phyloP scores from a whole-genome alignment of 352 stramenopile species.

The Globisporangium alternatum region DNA sequence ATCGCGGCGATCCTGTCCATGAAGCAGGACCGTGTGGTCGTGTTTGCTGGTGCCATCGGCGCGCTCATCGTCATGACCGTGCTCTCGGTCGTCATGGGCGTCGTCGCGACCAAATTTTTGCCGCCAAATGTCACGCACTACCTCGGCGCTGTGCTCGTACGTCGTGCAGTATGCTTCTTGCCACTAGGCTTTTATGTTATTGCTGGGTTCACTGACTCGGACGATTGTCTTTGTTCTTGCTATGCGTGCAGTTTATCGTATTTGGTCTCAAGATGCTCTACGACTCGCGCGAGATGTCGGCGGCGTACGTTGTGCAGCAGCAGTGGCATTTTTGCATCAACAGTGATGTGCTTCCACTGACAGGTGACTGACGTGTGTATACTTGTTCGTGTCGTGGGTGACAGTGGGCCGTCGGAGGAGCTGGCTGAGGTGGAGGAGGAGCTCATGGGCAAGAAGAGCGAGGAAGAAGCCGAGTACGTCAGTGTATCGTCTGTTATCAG shows the following conservation, averaged over 20 bases:
- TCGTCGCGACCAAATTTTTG: conserved; percentile 94
- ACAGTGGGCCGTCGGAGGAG: conserved; percentile 74
- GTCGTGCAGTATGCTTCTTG: conserved; percentile 13
- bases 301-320: conserved; percentile 35
- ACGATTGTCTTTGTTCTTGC: neutral
- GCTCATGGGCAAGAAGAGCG: conserved; percentile 79
- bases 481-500: neutral
- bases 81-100: conserved; percentile 96
- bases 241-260: conserved; percentile 90
- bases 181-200: neutral
- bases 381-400: neutral
- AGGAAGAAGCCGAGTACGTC: conserved; percentile 57
- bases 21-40: conserved; percentile 94
- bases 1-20: conserved; percentile 97
- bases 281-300: conserved; percentile 80
- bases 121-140: conserved; percentile 95
- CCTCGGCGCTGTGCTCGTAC: conserved; percentile 87
- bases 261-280: conserved; percentile 96
- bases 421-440: conserved; percentile 83
- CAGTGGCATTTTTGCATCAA: neutral
- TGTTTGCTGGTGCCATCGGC: conserved; percentile 93
- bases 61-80: conserved; percentile 97
- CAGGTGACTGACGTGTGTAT: neutral
- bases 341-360: neutral
- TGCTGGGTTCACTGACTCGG: neutral